These are phyloP conservation scores for Botryotinia narcissicola DNA, from an alignment of 2,329 filamentous ascomycete genomes.

Conservation along the genomic window DNA sequence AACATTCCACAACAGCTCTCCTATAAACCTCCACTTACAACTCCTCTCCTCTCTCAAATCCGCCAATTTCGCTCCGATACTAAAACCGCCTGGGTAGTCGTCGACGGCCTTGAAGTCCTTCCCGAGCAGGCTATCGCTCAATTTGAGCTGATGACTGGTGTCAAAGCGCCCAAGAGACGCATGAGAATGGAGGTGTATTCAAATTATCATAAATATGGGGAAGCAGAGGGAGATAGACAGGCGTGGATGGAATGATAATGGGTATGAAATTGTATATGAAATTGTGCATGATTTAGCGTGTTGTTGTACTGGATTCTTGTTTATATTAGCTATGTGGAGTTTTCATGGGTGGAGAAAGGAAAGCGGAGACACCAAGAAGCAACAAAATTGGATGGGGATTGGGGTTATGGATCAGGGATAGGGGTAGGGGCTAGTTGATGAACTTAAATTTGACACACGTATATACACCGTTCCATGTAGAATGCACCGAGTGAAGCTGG, in stretches of 20 bases:
- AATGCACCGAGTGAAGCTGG: neutral
- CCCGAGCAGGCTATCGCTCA: conserved; percentile 79
- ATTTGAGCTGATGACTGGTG: conserved; percentile 76
- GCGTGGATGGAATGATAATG: neutral
- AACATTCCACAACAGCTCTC: conserved; percentile 46
- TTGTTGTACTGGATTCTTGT: neutral
- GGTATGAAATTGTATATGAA: neutral
- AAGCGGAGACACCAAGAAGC: neutral
- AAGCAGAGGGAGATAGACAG: neutral
- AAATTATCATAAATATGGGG: conserved; percentile 35
- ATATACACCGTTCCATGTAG: neutral
- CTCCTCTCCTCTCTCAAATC: conserved; percentile 68
- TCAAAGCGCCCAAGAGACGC: conserved; percentile 64
- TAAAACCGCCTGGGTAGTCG: conserved; percentile 66
- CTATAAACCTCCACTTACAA: conserved; percentile 67
- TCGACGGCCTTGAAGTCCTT: conserved; percentile 73
- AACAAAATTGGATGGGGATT: neutral
- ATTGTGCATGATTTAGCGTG: neutral
- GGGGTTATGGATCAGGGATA: neutral
- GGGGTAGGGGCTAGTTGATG: neutral
- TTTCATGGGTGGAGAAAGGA: neutral
- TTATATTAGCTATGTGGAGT: neutral
- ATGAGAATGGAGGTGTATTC: conserved; percentile 54
- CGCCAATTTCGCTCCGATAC: conserved; percentile 45
- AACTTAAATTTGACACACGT: too few relatives aligned